phyloP scores from a whole-genome alignment of 495 filamentous ascomycete genomes.

The Xylaria acuta region DNA sequence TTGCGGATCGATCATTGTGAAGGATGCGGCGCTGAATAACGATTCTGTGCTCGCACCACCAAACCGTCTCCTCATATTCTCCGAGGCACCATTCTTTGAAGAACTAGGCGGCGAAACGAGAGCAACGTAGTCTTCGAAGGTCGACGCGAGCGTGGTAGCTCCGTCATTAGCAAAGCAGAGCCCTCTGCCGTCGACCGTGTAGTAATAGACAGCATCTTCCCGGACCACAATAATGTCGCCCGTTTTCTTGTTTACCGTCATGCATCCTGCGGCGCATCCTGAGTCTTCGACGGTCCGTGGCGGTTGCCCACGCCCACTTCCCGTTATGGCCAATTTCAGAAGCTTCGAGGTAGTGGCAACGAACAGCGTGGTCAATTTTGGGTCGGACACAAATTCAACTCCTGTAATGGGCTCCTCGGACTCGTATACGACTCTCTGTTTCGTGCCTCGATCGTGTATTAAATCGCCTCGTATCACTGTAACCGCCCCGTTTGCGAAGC shows the following conservation, averaged over 20 bases:
- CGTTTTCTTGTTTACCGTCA: conserved; percentile 80
- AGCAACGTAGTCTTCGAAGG: conserved; percentile 86
- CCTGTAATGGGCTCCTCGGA: conserved; percentile 96
- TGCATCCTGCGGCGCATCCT: conserved; percentile 89
- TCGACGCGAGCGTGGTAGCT: conserved; percentile 79
- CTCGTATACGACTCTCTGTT: conserved; percentile 94
- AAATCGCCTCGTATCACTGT: conserved; percentile 92
- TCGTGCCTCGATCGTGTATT: conserved; percentile 94
- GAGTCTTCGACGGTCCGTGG: conserved; percentile 85
- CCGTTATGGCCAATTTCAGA: conserved; percentile 81
- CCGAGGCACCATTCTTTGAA: conserved; percentile 56
- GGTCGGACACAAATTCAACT: conserved; percentile 74
- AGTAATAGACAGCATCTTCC: conserved; percentile 95
- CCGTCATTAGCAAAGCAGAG: conserved; percentile 90
- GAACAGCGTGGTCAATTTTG: conserved; percentile 75
- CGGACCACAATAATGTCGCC: conserved; percentile 88
- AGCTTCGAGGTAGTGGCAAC: conserved; percentile 92
- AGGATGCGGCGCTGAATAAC: conserved; percentile 80
- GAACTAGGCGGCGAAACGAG: conserved; percentile 79
- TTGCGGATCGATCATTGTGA: conserved; percentile 88
- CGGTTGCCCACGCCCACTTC: conserved; percentile 86
- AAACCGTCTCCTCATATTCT: conserved; percentile 63
- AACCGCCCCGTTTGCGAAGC: conserved; percentile 94
- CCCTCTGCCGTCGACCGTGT: conserved; percentile 83
- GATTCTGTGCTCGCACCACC: conserved; percentile 71